A percentile compares a stretch with the other conserved stretches of the same genome.
Evolutionary conservation across 495 filamentous ascomycete species (phyloP).

Genomic region (Cercophora scortea): DNA sequence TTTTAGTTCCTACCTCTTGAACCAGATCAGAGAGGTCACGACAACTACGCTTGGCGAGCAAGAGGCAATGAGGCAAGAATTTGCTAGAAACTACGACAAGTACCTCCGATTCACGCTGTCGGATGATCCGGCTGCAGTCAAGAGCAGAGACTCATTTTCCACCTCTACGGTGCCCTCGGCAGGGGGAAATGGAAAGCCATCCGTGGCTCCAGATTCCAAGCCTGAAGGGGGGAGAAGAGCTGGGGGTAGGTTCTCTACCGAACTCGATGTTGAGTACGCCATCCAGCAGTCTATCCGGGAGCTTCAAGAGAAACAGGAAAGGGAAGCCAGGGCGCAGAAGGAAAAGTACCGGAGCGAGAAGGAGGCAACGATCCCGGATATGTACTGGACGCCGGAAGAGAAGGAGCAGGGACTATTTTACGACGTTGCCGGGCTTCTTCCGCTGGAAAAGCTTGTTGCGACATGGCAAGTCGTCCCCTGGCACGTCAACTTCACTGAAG

Average conservation of each 20-base stretch:
- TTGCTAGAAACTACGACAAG: constrained; percentile 35
- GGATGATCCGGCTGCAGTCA: constrained; percentile 38
- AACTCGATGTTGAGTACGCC: constrained; percentile 69
- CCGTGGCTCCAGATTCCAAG: constrained; percentile 43
- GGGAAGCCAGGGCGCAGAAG: constrained; percentile 58
- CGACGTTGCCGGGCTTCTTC: constrained; percentile 65
- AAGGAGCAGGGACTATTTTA: constrained; percentile 50
- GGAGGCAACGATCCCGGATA: constrained; percentile 77
- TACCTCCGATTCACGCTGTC: constrained; percentile 45
- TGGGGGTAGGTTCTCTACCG: constrained; percentile 49
- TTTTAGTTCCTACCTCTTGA: constrained; percentile 27
- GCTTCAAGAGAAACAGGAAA: constrained; percentile 64
- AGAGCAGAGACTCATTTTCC: constrained; percentile 35
- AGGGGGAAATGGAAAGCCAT: constrained; percentile 19
- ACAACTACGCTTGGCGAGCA: constrained; percentile 18
- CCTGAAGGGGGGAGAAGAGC: constrained; percentile 51
- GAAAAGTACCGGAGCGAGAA: constrained; percentile 69
- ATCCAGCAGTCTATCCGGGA: constrained; percentile 70
- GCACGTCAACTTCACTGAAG: constrained; percentile 72
- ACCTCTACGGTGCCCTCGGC: constrained; percentile 8
- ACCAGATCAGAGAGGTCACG: constrained; percentile 17
- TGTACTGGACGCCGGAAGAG: constrained; percentile 51
- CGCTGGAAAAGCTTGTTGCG: constrained; percentile 55
- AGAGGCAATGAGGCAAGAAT: constrained; percentile 20
- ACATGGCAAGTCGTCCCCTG: constrained; percentile 68